These are phyloP conservation scores for Venturia pyrina DNA, from an alignment of 2,329 filamentous ascomycete species.

Conservation along the genomic window DNA sequence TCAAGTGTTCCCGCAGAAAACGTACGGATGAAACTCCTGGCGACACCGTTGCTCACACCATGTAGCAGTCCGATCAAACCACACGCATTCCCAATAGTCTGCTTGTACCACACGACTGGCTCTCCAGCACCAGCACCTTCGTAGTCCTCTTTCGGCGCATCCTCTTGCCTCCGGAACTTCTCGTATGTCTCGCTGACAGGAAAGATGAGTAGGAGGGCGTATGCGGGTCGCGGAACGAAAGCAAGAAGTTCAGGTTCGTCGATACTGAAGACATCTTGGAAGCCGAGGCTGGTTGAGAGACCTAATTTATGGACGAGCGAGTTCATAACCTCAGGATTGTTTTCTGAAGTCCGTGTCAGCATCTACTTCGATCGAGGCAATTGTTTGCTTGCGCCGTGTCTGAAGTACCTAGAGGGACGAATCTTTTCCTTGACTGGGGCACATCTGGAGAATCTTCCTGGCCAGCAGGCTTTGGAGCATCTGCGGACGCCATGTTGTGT, in stretches of 20 bases:
- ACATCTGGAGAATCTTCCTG: slow-evolving; percentile 9
- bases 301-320: slow-evolving; percentile 73
- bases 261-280: slow-evolving; percentile 89
- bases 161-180: slow-evolving; percentile 62
- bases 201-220: slow-evolving; percentile 86
- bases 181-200: slow-evolving; percentile 75
- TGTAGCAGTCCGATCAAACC: slow-evolving; percentile 84
- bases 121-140: slow-evolving; percentile 55
- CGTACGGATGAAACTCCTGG: slow-evolving; percentile 50
- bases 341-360: slow-evolving; percentile 35
- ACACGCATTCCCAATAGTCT: slow-evolving; percentile 91
- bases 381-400: not conserved
- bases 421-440: slow-evolving; percentile 8
- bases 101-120: slow-evolving; percentile 84
- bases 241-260: slow-evolving; percentile 74
- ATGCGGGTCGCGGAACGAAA: slow-evolving; percentile 78
- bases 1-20: slow-evolving; percentile 12
- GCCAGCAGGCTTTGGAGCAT: not conserved
- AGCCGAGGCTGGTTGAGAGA: slow-evolving; percentile 62
- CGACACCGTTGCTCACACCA: slow-evolving; percentile 66
- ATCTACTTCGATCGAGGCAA: not conserved
- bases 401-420: slow-evolving; percentile 12
- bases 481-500: slow-evolving; percentile 6
- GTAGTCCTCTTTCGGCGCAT: slow-evolving; percentile 55
- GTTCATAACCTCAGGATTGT: slow-evolving; percentile 84